These are phyloP conservation scores for Neurospora pannonica DNA, from an alignment of 495 filamentous ascomycete genomes.

Conservation along the genomic window DNA sequence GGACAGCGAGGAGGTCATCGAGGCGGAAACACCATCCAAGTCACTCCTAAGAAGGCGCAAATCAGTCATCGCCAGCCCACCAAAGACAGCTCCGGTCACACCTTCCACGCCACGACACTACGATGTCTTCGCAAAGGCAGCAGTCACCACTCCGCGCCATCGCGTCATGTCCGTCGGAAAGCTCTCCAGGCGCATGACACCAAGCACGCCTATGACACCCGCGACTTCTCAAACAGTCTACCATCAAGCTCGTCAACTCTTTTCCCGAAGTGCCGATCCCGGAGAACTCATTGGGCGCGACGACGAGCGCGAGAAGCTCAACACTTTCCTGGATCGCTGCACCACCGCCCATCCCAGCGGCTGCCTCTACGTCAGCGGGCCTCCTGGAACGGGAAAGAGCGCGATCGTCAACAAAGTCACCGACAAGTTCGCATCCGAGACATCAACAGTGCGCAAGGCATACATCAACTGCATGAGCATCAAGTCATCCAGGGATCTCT, in stretches of 20 bases:
- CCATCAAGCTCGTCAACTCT: constrained; percentile 76
- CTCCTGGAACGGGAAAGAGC: constrained; percentile 94
- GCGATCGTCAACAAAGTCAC: constrained; percentile 79
- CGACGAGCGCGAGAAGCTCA: constrained; percentile 61
- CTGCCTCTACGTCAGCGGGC: constrained; percentile 93
- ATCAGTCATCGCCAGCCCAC: neutral
- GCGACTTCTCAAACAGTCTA: constrained; percentile 61
- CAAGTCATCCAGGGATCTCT: constrained; percentile 73
- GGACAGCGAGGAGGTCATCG: neutral
- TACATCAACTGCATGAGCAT: constrained; percentile 97
- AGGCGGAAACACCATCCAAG: neutral
- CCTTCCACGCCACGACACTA: constrained; percentile 54
- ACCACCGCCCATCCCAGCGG: constrained; percentile 53
- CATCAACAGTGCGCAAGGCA: constrained; percentile 47
- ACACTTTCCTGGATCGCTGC: constrained; percentile 57
- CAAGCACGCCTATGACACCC: constrained; percentile 55
- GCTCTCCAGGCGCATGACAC: constrained; percentile 43
- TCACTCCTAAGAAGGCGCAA: neutral
- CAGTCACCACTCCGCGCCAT: constrained; percentile 35
- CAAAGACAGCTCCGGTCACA: constrained; percentile 40
- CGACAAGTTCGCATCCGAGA: constrained; percentile 40
- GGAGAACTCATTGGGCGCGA: constrained; percentile 76
- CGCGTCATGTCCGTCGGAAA: constrained; percentile 41
- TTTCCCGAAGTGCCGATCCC: constrained; percentile 67
- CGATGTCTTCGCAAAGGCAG: constrained; percentile 37